Evolutionary conservation across 257 asterid species (phyloP), one percentile per base, ranked within the genome.

Genomic region (Cruciata laevipes): DNA sequence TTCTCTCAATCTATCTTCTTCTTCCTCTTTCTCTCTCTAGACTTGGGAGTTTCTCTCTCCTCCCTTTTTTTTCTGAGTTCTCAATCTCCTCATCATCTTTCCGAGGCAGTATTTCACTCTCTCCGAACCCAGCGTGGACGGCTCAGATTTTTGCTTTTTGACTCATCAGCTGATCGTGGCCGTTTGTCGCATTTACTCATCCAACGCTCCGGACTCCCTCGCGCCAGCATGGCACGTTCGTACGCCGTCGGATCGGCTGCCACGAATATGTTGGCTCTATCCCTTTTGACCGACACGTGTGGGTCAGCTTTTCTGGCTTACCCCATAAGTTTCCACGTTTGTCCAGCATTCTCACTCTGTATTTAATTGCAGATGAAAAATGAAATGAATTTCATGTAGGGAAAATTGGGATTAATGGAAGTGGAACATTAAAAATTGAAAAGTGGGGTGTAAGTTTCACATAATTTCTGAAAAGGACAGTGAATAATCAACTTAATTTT

Each of bases 81-180:
- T 73, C 82, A 75, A 77, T 81, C 90, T 80, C 86, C 73, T 76
- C 90, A 76, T 80, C 81, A 74, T 59, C 76, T 75, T 59, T 64
- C 75, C 75, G 30, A 65, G 65, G 38, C 78, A 75, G 49, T 81
- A 67, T 79, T 69, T 82, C 84, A 77, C 82, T 67, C 75, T 72
- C 88, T 73, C 68, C 75, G 63, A 80, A 72, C 83, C 87, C 87
- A 81, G 75, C 94, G 88, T 83, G 91, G 84, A 87, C 40, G 82
- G 78, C 79, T 80, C 72, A 70, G 90, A 91, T 84, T 79, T 73
- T 76, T 71, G 68, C 78, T 27, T 66, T 73, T 68, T 64, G 70
- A 38, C 67, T 21, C 62, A 21, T 68, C 24, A 35, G 25, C 9
- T 5, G 8, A 67, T 74, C 74, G n/a, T 9, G 9, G 25, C 77